These are phyloP conservation scores for Lachnellula arida DNA, from an alignment of 2,329 filamentous ascomycete genomes.

Conservation along the genomic window DNA sequence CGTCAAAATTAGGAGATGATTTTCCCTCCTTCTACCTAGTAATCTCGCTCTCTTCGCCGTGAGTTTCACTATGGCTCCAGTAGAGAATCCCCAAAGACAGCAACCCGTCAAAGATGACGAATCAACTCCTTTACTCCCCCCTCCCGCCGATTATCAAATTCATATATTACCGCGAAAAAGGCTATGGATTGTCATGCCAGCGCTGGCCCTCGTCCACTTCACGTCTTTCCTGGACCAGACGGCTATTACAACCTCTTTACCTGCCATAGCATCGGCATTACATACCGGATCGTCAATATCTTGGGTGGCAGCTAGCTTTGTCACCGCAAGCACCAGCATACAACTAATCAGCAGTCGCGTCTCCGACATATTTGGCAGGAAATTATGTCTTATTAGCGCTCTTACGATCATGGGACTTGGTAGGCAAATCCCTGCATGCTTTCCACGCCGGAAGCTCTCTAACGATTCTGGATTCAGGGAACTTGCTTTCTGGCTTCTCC, in stretches of 20 bases:
- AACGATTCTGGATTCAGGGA: conserved; percentile 6
- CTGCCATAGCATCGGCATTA: conserved; percentile 7
- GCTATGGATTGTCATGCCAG: conserved; percentile 9
- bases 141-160: neutral
- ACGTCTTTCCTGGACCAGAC: conserved; percentile 13
- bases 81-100: neutral
- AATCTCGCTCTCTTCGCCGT: no score
- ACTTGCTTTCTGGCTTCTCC: conserved; percentile 11
- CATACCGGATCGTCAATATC: conserved; percentile 1
- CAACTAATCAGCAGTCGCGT: conserved; percentile 10
- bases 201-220: conserved; percentile 9
- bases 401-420: conserved; percentile 7
- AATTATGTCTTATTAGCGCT: conserved; percentile 1
- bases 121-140: neutral
- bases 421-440: no score
- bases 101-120: neutral
- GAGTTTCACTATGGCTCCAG: no score
- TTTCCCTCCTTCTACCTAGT: no score
- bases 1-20: no score
- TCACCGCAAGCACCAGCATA: conserved; percentile 6
- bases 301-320: conserved; percentile 8
- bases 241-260: conserved; percentile 6
- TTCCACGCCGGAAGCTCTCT: neutral
- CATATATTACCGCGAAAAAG: conserved; percentile 2
- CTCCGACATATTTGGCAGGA: conserved; percentile 13